Conservation (phyloP, 2,329 filamentous ascomycete species). For the Ophiostoma montium region DNA sequence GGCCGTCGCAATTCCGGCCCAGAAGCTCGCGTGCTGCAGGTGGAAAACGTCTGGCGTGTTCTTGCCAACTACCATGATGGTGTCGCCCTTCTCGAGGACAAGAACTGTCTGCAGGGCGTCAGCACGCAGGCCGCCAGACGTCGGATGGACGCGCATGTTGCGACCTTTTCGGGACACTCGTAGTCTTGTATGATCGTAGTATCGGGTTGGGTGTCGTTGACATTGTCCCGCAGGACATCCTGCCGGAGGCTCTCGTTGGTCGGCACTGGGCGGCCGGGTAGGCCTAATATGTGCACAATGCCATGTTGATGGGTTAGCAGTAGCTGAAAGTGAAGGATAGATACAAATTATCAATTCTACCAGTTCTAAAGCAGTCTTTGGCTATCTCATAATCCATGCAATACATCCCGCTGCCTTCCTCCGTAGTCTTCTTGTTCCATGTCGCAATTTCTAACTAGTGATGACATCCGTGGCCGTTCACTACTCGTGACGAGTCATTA, state of each 20-base stretch:
- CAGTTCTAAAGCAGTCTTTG: no score
- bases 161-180: neutral
- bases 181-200: slow-evolving; percentile 3
- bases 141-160: neutral
- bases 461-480: no score
- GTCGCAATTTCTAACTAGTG: no score
- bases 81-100: neutral
- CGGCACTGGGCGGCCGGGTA: neutral
- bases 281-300: neutral
- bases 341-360: no score
- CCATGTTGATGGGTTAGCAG: no score
- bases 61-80: neutral
- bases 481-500: no score
- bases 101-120: neutral
- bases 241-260: slow-evolving; percentile 3
- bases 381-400: no score
- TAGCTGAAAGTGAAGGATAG: no score
- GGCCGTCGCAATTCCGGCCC: slow-evolving; percentile 1
- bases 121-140: neutral
- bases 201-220: slow-evolving; percentile 4
- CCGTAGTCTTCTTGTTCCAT: no score
- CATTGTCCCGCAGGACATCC: slow-evolving; percentile 1
- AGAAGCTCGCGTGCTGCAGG: neutral
- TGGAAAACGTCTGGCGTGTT: slow-evolving; percentile 1
- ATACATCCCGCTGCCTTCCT: no score